Percentiles rank a stretch among this genome's conserved stretches.
These are phyloP conservation scores for Salix brachista DNA, from an alignment of 345 rosid genomes.

Conservation along the genomic window DNA sequence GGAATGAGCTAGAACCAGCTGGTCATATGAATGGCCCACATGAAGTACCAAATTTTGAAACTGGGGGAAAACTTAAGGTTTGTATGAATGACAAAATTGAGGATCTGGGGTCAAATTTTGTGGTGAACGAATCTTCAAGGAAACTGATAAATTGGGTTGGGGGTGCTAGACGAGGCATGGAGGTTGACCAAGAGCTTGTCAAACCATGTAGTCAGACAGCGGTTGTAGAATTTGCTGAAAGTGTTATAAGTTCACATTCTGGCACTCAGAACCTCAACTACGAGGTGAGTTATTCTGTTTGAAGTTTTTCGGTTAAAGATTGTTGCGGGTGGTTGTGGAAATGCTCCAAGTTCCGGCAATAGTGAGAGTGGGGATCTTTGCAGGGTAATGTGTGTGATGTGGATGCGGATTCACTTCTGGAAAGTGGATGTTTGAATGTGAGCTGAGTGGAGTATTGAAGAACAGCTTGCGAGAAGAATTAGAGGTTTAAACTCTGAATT, in stretches of 20 bases:
- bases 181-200: constrained; percentile 40
- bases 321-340: constrained; percentile 30
- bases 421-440: constrained; percentile 35
- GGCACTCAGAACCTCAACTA: constrained; percentile 38
- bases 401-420: constrained; percentile 34
- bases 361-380: constrained; percentile 44
- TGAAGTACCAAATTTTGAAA: constrained; percentile 32
- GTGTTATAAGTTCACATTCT: constrained; percentile 33
- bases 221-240: constrained; percentile 33
- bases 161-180: constrained; percentile 13
- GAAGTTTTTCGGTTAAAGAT: constrained; percentile 35
- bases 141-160: constrained; percentile 21
- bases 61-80: constrained; percentile 16
- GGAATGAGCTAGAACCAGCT: constrained; percentile 19
- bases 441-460: constrained; percentile 25
- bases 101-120: constrained; percentile 28
- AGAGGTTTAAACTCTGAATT: constrained; percentile 48
- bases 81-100: constrained; percentile 20
- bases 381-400: constrained; percentile 42
- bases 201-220: constrained; percentile 35
- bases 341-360: constrained; percentile 27
- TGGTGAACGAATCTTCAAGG: constrained; percentile 26
- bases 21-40: constrained; percentile 14
- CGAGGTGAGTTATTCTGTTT: constrained; percentile 50
- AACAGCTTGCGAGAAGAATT: constrained; percentile 42